Evolutionary conservation across 441 rosid genomes (phyloP).

Genomic region (Daphne laureola): DNA sequence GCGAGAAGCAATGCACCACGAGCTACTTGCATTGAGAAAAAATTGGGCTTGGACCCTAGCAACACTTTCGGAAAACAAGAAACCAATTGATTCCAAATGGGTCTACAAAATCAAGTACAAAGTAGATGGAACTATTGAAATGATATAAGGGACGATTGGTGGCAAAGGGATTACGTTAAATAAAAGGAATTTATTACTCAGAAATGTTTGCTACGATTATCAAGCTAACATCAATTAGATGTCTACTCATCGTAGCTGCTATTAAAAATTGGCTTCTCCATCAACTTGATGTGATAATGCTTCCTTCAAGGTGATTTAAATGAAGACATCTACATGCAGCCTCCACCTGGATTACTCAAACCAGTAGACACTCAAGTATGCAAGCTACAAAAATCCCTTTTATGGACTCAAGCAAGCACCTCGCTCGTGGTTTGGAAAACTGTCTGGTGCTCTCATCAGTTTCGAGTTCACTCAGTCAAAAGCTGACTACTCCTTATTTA

Average conservation of each 20-base stretch:
- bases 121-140: neutral
- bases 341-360: neutral
- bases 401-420: neutral
- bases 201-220: conserved; percentile 1
- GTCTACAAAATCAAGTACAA: conserved; percentile 7
- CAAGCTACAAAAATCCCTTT: neutral
- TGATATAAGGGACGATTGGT: conserved; percentile 8
- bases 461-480: neutral
- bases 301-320: neutral
- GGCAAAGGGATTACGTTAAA: conserved; percentile 5
- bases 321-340: neutral
- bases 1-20: conserved; percentile 1
- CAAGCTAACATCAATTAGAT: neutral
- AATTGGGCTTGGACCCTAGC: neutral
- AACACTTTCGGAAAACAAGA: neutral
- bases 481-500: neutral
- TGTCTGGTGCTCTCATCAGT: neutral
- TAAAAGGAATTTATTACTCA: neutral
- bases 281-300: neutral
- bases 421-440: neutral
- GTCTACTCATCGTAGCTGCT: neutral
- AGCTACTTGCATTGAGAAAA: conserved; percentile 4
- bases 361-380: neutral
- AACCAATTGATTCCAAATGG: conserved; percentile 1
- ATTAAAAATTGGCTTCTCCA: neutral